Percentiles rank a stretch among this genome's conserved stretches.
phyloP scores from a whole-genome alignment of 768 basidiomycete genomes.

The Mycena albidolilacea region DNA sequence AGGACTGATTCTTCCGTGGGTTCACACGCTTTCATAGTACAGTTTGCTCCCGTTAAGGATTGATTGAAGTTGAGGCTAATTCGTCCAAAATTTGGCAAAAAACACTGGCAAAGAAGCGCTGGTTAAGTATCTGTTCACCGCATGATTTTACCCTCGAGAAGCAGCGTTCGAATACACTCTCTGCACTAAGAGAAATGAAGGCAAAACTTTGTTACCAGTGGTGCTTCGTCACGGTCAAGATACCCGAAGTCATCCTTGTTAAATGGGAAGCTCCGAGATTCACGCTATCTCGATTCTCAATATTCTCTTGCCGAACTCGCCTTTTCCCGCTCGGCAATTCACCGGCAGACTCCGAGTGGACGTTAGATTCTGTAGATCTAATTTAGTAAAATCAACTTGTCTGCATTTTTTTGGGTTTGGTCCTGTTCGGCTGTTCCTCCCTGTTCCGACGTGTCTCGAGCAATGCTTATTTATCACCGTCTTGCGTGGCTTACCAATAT shows the following conservation, averaged over 20 bases:
- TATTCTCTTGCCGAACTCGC: conserved; percentile 3
- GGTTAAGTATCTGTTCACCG: not conserved
- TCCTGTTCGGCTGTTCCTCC: not conserved
- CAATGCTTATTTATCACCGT: not conserved
- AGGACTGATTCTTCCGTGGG: not conserved
- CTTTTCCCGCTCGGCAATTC: not conserved
- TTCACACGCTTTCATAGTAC: conserved; percentile 1
- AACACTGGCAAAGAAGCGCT: not conserved
- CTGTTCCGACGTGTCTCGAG: not conserved
- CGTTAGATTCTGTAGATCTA: not conserved
- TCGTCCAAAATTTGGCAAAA: not conserved
- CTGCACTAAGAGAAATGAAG: not conserved
- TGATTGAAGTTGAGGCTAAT: not conserved
- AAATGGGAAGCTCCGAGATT: not conserved
- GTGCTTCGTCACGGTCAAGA: not conserved
- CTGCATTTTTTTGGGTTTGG: not conserved
- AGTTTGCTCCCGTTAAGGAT: conserved; percentile 6
- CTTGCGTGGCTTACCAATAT: not conserved
- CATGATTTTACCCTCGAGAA: not conserved
- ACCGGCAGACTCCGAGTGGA: not conserved
- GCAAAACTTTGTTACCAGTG: not conserved
- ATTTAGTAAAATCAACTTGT: not conserved
- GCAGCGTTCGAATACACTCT: not conserved
- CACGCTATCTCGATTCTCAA: not conserved
- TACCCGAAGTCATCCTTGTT: not conserved